phyloP scores from a whole-genome alignment of 345 rosid genomes.

The Bruguiera parviflora region DNA sequence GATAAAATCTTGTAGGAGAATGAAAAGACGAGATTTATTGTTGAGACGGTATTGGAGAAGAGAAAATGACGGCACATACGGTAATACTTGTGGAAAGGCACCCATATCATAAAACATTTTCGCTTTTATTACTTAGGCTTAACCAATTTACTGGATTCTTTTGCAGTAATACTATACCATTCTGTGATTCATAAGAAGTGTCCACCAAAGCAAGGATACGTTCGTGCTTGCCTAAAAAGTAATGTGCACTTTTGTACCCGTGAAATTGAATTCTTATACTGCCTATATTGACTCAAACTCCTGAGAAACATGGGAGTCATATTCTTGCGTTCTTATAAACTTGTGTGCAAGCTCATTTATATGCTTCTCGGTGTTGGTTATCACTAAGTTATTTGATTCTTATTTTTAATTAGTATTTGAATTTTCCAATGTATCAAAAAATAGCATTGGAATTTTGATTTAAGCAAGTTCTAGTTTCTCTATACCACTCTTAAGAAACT shows the following conservation, averaged over 20 bases:
- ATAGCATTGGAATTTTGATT: neutral
- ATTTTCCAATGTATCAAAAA: neutral
- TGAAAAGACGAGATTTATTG: conserved; percentile 76
- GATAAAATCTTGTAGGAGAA: conserved; percentile 44
- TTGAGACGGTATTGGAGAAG: conserved; percentile 90
- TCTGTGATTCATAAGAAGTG: conserved; percentile 82
- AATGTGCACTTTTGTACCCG: conserved; percentile 39
- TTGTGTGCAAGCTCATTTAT: neutral
- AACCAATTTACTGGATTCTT: conserved; percentile 18
- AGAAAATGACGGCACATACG: conserved; percentile 95
- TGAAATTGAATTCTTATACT: conserved; percentile 12
- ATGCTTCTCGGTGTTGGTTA: neutral
- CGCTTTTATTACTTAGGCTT: neutral
- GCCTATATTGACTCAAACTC: conserved; percentile 2
- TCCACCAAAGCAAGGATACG: conserved; percentile 63
- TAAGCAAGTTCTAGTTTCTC: neutral
- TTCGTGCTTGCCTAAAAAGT: conserved; percentile 91
- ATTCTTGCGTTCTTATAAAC: neutral
- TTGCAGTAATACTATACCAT: conserved; percentile 79
- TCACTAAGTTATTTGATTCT: neutral
- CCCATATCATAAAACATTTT: conserved; percentile 5
- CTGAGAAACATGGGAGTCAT: neutral
- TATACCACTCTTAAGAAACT: neutral
- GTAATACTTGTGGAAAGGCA: conserved; percentile 33
- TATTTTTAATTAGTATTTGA: too few species aligned